phyloP scores from a whole-genome alignment of 78 protist species.

The Dictyostelium brefeldianum region DNA sequence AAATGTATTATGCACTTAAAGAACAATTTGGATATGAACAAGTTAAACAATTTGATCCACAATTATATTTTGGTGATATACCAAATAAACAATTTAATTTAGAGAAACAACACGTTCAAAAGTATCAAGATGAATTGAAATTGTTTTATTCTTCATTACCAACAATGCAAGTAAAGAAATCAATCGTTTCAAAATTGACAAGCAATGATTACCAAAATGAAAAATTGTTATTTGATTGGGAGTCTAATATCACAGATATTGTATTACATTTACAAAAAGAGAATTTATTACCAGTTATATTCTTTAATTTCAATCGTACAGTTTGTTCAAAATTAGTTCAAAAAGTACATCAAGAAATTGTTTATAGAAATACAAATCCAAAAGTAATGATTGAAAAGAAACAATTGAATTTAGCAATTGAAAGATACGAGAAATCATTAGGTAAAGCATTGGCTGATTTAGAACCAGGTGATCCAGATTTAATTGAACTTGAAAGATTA shows the following conservation, averaged over 20 bases:
- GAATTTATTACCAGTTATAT: slow-evolving; percentile 20
- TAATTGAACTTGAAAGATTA: slow-evolving; percentile 2
- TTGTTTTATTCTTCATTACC: not conserved
- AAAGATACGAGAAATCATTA: not conserved
- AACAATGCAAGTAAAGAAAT: not conserved
- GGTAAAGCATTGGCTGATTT: not conserved
- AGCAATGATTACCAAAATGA: not conserved
- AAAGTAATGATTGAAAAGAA: not conserved
- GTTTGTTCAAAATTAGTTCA: not conserved
- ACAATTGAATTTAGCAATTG: not conserved
- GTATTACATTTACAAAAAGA: not conserved
- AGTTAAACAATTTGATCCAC: slow-evolving; percentile 3
- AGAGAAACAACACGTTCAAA: slow-evolving; percentile 4
- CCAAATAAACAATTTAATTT: slow-evolving; percentile 21
- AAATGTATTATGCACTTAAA: not conserved
- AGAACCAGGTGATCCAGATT: not conserved
- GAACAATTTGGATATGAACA: not conserved
- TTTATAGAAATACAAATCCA: not conserved
- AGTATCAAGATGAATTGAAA: slow-evolving; percentile 17
- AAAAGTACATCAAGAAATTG: not conserved
- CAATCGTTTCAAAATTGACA: not conserved
- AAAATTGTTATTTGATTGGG: not conserved
- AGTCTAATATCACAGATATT: not conserved
- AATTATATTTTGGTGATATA: not conserved
- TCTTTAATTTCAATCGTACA: slow-evolving; percentile 2